phyloP scores from a whole-genome alignment of 352 stramenopile genomes.

The Nothophytophthora sp. region DNA sequence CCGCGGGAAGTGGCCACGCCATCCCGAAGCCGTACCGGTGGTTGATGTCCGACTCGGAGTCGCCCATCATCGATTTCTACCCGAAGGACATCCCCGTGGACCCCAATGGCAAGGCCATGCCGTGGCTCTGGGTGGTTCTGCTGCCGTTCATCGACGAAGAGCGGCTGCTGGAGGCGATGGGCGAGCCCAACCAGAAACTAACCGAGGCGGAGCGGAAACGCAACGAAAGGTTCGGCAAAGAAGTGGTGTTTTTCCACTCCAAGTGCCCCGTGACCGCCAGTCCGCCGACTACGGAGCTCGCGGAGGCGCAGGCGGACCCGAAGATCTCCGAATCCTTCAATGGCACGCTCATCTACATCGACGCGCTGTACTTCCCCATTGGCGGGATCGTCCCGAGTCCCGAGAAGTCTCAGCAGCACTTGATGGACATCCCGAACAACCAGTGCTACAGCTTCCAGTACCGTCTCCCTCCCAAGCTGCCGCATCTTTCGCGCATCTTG shows the following conservation, averaged over 20 bases:
- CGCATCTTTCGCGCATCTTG: slow-evolving; percentile 62
- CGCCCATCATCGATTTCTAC: slow-evolving; percentile 98
- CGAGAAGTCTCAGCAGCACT: slow-evolving; percentile 66
- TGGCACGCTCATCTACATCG: slow-evolving; percentile 72
- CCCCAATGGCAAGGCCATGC: slow-evolving; percentile 98
- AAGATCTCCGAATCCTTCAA: slow-evolving; percentile 64
- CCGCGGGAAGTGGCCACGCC: slow-evolving; percentile 91
- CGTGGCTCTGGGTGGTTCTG: slow-evolving; percentile 99
- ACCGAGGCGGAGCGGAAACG: slow-evolving; percentile 80
- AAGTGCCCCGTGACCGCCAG: slow-evolving; percentile 54
- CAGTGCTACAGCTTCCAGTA: slow-evolving; percentile 88
- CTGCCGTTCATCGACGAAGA: slow-evolving; percentile 99
- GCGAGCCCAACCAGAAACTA: slow-evolving; percentile 58
- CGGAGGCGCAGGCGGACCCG: slow-evolving; percentile 46
- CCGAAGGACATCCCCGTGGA: slow-evolving; percentile 96
- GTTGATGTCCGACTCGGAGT: slow-evolving; percentile 96
- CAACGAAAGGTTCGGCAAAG: slow-evolving; percentile 81
- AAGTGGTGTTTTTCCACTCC: slow-evolving; percentile 84
- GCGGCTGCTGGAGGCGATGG: slow-evolving; percentile 91
- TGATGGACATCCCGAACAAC: slow-evolving; percentile 86
- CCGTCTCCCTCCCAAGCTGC: slow-evolving; percentile 45
- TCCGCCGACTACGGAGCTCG: slow-evolving; percentile 39
- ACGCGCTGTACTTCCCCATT: slow-evolving; percentile 77
- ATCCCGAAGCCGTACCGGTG: slow-evolving; percentile 94
- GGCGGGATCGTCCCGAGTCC: slow-evolving; percentile 74